These are phyloP conservation scores for Penicillium sp. DNA, from an alignment of 2,329 filamentous ascomycete species.

Conservation along the genomic window DNA sequence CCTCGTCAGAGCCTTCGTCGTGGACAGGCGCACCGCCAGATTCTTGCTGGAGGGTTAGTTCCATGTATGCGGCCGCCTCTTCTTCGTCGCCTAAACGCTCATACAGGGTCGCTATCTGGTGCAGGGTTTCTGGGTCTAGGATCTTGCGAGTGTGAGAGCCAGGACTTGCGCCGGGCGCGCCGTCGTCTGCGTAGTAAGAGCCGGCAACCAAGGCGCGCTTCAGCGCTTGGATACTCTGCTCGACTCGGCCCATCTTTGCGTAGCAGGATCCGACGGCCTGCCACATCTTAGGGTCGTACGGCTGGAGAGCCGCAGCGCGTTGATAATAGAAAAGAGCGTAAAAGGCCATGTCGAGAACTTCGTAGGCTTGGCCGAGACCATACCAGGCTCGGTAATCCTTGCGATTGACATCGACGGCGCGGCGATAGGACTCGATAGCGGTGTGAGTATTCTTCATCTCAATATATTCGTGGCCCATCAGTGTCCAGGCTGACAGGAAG, in stretches of 20 bases:
- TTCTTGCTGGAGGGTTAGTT: conserved; percentile 88
- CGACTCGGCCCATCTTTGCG: conserved; percentile 77
- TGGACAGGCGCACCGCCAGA: conserved; percentile 56
- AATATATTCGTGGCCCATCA: conserved; percentile 98
- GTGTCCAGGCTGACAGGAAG: conserved; percentile 91
- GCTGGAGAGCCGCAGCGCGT: conserved; percentile 84
- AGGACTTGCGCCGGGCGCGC: conserved; percentile 12
- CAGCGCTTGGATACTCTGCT: conserved; percentile 91
- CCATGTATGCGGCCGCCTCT: conserved; percentile 90
- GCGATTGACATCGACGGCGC: conserved; percentile 91
- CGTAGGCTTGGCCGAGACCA: conserved; percentile 91
- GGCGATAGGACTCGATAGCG: conserved; percentile 91
- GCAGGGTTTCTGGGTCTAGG: conserved; percentile 83
- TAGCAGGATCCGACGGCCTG: conserved; percentile 90
- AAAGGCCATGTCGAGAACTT: conserved; percentile 95
- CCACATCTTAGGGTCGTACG: conserved; percentile 99
- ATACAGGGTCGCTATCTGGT: conserved; percentile 86
- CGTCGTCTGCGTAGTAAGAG: conserved; percentile 64
- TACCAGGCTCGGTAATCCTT: conserved; percentile 99
- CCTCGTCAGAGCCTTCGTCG: conserved; percentile 22
- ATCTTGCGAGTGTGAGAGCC: conserved; percentile 42
- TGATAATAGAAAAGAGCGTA: conserved; percentile 98
- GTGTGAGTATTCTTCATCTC: conserved; percentile 98
- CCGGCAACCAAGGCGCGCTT: conserved; percentile 88
- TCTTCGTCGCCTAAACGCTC: conserved; percentile 72